Conservation (phyloP, 2,329 filamentous ascomycete species). For the Phaeosphaeriaceae sp. region DNA sequence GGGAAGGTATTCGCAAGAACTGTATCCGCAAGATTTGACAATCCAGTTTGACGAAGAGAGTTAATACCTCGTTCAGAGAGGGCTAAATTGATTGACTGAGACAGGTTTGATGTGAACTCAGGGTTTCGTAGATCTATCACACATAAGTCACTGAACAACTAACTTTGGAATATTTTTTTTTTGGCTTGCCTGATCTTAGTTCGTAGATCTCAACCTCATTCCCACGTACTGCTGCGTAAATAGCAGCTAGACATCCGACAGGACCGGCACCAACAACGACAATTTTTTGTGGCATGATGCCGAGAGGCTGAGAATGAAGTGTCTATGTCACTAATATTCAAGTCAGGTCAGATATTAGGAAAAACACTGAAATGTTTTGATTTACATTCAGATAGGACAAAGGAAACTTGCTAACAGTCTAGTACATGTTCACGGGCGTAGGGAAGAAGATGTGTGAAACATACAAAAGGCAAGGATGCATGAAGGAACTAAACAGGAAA, state of each 20-base stretch:
- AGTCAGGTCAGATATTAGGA: no score
- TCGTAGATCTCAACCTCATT: constrained; percentile 95
- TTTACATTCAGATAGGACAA: background rate
- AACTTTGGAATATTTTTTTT: background rate
- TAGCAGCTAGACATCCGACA: constrained; percentile 86
- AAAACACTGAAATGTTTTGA: background rate
- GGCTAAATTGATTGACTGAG: constrained; percentile 97
- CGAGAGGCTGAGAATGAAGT: background rate
- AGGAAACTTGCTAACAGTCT: background rate
- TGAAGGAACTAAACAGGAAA: constrained; percentile 24
- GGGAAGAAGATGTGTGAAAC: background rate
- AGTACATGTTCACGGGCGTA: no score
- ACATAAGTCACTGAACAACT: constrained; percentile 5
- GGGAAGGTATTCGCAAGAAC: constrained; percentile 82
- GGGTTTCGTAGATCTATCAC: constrained; percentile 81
- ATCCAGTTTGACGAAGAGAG: constrained; percentile 75
- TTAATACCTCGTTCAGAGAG: constrained; percentile 93
- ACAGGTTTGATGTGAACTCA: constrained; percentile 87
- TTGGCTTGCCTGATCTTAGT: constrained; percentile 77
- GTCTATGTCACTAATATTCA: background rate
- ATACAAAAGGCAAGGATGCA: constrained; percentile 20
- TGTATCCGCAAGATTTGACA: constrained; percentile 71
- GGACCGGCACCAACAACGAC: constrained; percentile 91
- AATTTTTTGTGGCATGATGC: constrained; percentile 64
- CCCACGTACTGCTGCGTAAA: constrained; percentile 89